phyloP scores from a whole-genome alignment of 768 basidiomycete genomes.

The Phlegmacium glaucopus region DNA sequence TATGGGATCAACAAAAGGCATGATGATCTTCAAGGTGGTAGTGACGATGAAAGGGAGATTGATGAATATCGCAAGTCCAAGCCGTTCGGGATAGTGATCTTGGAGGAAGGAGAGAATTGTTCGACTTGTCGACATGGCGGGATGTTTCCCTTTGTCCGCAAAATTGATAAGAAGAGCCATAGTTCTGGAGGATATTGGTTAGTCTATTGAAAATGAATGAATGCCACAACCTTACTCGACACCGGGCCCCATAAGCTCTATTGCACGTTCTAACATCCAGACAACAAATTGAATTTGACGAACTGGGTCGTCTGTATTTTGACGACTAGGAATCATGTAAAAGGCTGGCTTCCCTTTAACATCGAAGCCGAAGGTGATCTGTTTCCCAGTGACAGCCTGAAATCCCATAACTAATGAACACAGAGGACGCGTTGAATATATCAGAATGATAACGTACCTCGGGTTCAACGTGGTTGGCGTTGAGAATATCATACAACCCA shows the following conservation, averaged over 20 bases:
- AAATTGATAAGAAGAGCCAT: conserved; percentile 75
- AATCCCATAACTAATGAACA: background rate
- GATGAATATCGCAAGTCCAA: conserved; percentile 69
- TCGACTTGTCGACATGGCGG: conserved; percentile 38
- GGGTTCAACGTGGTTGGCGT: conserved; percentile 61
- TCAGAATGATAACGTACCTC: conserved; percentile 62
- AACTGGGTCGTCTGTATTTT: conserved; percentile 70
- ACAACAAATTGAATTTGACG: conserved; percentile 72
- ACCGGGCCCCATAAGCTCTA: conserved; percentile 78
- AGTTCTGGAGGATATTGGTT: conserved; percentile 39
- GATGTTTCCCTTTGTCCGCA: conserved; percentile 64
- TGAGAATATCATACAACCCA: conserved; percentile 63
- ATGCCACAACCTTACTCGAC: conserved; percentile 57
- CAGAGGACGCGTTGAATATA: background rate
- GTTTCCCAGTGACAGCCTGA: conserved; percentile 80
- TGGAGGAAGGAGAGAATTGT: conserved; percentile 66
- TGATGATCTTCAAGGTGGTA: conserved; percentile 74
- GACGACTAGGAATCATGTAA: conserved; percentile 67
- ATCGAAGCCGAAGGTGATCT: conserved; percentile 77
- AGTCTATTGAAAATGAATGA: background rate
- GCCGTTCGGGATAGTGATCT: conserved; percentile 83
- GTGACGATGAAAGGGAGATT: conserved; percentile 80
- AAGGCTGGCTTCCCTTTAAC: conserved; percentile 56
- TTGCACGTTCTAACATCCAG: conserved; percentile 73
- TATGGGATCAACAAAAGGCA: conserved; percentile 80